Base-by-base conservation (phyloP, 2,329 filamentous ascomycete genomes). In the Dactylellina parvicollis region DNA sequence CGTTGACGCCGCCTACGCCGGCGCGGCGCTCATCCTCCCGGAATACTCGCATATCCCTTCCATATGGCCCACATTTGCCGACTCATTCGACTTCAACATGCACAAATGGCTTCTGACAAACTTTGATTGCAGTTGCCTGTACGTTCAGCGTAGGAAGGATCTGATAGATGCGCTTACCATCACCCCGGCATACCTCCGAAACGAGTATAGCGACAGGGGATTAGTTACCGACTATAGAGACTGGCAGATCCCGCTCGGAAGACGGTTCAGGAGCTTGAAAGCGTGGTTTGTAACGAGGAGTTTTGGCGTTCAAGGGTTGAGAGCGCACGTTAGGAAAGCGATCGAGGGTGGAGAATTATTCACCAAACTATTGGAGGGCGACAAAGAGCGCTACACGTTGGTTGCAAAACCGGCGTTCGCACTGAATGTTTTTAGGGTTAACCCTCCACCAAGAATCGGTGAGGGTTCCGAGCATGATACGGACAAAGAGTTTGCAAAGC, bases 91-190 rank as follows among this genome's bases (percentile, higher is more conserved):
- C 81, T 88, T 94, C 83, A 98, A 97, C 83, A 90, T 96, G 86
- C 93, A 97, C 85, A 98, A 98, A 83, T 97, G 94, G 94, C 85
- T 97, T 50, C 87, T 97, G 16, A 92, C 92, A 66, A 96, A 96
- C 81, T 97, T 97, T 78, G 94, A 98, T 80, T 86, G 84, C 77
- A 92, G 90, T 61, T 90, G 90, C 76, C 85, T 96, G 47, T 98
- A 88, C 82, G 88, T 97, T 52, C 88, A 89, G 75, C 85, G 89
- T 78, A 87, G 93, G 14, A 83, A 84, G 61, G 88, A 92, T 81
- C 86, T 98, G n/a, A 92, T 90, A 44, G 85, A 89, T 74, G 90
- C 92, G 0, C 85, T 96, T 42, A 89, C 87, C 79, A 90, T 95
- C 79, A 89, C 89, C 14, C 91, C 91, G 0, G 86, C 89, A 3